Evolutionary conservation across 2,329 filamentous ascomycete genomes (phyloP).

Genomic region (Nemania sp.): DNA sequence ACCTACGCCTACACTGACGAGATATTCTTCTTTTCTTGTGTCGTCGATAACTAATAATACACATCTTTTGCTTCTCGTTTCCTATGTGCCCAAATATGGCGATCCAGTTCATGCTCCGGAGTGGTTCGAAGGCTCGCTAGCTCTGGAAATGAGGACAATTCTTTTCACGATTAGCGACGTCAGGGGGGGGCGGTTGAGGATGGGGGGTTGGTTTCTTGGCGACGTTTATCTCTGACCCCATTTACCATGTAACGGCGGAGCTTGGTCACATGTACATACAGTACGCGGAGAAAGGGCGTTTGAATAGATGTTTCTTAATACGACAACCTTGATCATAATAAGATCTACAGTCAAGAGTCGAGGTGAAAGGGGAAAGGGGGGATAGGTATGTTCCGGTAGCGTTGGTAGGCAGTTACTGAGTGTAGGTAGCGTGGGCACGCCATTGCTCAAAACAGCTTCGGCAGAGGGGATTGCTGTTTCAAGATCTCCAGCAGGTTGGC

Average conservation of each 20-base stretch:
- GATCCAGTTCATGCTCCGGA: not conserved
- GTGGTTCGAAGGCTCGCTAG: not conserved
- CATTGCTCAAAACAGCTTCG: conserved; percentile 13
- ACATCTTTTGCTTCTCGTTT: not conserved
- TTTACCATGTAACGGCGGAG: conserved; percentile 1
- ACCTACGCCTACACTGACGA: no score
- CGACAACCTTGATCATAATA: conserved; percentile 18
- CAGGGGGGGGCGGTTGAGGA: not conserved
- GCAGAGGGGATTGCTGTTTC: conserved; percentile 15
- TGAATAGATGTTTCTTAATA: conserved; percentile 3
- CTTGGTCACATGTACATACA: conserved; percentile 21
- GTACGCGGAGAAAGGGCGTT: not conserved
- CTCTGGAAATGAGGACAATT: conserved; percentile 11
- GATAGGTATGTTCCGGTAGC: conserved; percentile 3
- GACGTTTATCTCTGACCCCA: not conserved
- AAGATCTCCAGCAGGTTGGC: conserved; percentile 11
- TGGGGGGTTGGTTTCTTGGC: no score
- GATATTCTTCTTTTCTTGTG: not conserved
- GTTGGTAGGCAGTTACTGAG: not conserved
- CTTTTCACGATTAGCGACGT: conserved; percentile 24
- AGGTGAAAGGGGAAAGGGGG: not conserved
- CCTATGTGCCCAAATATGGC: not conserved
- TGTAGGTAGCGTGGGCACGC: not conserved
- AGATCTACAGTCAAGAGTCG: conserved; percentile 19
- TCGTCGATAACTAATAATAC: not conserved